Evolutionary conservation across 176 grass and related monocot genomes (phyloP), one percentile per base, ranked within the genome.

Genomic region (Oropetium thomaeum): DNA sequence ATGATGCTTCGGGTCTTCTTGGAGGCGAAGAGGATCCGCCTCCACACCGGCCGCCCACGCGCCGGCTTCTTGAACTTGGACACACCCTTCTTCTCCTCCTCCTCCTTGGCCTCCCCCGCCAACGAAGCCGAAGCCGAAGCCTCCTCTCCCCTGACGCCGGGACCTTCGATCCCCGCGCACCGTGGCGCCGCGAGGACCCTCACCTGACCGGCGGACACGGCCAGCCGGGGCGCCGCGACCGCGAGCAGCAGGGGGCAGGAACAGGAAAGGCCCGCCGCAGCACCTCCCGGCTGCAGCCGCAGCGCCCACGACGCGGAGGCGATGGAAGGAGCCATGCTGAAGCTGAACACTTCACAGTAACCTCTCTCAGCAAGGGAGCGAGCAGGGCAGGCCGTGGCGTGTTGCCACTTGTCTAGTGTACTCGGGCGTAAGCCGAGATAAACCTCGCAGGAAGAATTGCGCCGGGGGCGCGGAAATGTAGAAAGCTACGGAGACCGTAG

Each of bases 1-100:
- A 98, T 92, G 47, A 94, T 90, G 71, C 95, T 98, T 27, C 88
- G 90, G 31, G 92, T 90, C 81, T 94, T 98, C 87, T 85, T 94
- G 25, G 95, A 98, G n/a, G 95, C 89, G 64, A 97, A 97, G 40
- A 93, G 76, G 83, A 98, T 98, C 58, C 90, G 85, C 70, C 82
- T 85, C 91, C 91, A 98, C 57, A 93, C 35, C 17, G 83, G 91
- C 45, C 88, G 75, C 8, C 81, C 43, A 40, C 79, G 17, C 2
- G 43, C 27, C 39, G 55, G 49, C 73, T 81, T 83, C 82, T 78
- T 73, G 16, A 41, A 49, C 82, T 78, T 73, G 16, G 34, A 49
- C 82, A 62, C 26, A 28, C 14, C 43, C 49, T 31, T 76, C 80
- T 48, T 44, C 48, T 25, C 51, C 0, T 37, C 55, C 67, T 20